Evolutionary conservation across 1,139 yeast genomes (phyloP), one percentile per base, ranked within the genome.

Genomic region (Pneumocystis sp.): DNA sequence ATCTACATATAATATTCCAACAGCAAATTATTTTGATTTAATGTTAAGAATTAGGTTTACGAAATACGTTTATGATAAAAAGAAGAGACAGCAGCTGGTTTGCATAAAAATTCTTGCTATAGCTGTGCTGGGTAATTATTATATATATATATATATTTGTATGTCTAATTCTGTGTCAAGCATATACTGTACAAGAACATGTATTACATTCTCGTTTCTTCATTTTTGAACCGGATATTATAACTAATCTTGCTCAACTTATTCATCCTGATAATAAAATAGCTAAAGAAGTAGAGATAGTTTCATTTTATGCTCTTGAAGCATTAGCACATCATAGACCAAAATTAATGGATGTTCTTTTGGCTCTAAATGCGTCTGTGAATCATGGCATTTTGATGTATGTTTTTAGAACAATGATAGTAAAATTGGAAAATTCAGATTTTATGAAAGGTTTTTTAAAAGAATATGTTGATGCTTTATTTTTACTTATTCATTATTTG

Each of bases 311-410:
- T 69, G 83, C 93, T 0, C 79, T 91, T 67, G 89, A 88, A 68
- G 83, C 86, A 68, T 83, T 89, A 19, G 83, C 96, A 1, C 78
- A 82, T 61, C 86, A 85, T 71, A 83, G 84, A 64, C 81, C 82
- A 2, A 86, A 91, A 82, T 85, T 93, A 31, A 80, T 86, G 62
- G 97, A 91, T 69, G 80, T 91, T 45, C 80, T 90, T 66, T 80
- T 89, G 67, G 84, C 89, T n/a, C 76, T 90, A 70, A 89, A 95
- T n/a, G 97, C 95, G 4, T 89, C 89, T 72, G 90, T 91, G 50
- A 85, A 85, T 66, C 96, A 91, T 74, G 97, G 97, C 0, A 76
- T 85, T 7, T 73, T 91, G 61, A 88, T 86, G 76, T 91, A 88
- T 71, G 81, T 86, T 62, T 75, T 91, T 59, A 81, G 95, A 68